Evolutionary conservation across 2,329 filamentous ascomycete species (phyloP), one percentile per base, ranked within the genome.

Genomic region (Endoconidiophora laricicola): DNA sequence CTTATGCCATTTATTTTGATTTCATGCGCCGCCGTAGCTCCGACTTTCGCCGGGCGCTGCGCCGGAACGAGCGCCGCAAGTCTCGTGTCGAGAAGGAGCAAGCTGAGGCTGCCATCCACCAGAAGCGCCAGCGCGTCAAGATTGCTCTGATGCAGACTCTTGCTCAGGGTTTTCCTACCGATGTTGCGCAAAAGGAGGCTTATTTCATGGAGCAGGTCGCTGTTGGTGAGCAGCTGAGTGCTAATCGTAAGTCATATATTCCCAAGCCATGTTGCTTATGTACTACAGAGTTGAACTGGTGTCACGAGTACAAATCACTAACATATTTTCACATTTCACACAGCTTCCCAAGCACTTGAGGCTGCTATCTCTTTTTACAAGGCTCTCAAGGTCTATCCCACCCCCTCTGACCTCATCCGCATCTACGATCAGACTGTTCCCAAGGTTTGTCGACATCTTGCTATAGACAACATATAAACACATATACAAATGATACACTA

Each of bases 361-460:
- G 86, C 91, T 47, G 90, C 91, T 44, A 71, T 96, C 54, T 86
- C 85, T 66, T 98, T 98, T 70, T 98, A 96, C 78, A 93, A 88
- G 74, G 91, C 88, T 42, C 77, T 98, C 58, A 98, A 98, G 76
- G 91, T 96, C 59, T 98, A 98, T 69, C 91, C 91, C 48, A 83
- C 86, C 60, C 91, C 90, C 10, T 77, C 81, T 59, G 91, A 96
- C 62, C 73, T 98, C 60, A 95, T 98, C 65, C 78, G 77, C 60
- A 94, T 98, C 66, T 98, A 98, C 68, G 91, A 98, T 67, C 94
- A 94, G 78, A 96, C 91, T 29, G 88, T 96, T 43, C 83, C 90
- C 59, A 95, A 95, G 83, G 88, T 86, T 59, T 55, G 60, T 45
- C 33, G 18, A 14, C 9, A 18, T 42, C n/a, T 14, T 24, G 22